phyloP scores from a whole-genome alignment of 2,329 filamentous ascomycete species.

The Sphaceloma murrayae region DNA sequence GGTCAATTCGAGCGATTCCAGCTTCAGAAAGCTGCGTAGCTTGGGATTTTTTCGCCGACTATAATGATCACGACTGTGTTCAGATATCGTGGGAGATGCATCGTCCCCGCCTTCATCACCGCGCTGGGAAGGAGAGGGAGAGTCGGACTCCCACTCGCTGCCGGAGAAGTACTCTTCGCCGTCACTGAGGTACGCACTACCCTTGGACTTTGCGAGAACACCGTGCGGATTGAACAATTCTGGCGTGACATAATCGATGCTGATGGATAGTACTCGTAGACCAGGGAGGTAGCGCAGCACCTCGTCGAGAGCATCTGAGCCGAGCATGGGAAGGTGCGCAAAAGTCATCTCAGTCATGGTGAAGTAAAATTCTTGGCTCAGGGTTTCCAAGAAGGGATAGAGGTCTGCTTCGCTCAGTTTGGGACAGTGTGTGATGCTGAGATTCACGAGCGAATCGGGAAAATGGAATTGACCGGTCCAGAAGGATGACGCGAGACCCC shows the following conservation, averaged over 20 bases:
- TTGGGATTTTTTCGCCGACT: conserved; percentile 30
- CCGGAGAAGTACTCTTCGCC: conserved; percentile 17
- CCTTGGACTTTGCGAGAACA: conserved; percentile 6
- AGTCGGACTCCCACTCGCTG: conserved; percentile 28
- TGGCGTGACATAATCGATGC: conserved; percentile 40
- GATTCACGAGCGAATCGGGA: conserved; percentile 28
- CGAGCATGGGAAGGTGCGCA: conserved; percentile 33
- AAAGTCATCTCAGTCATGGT: background rate
- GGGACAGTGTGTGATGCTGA: conserved; percentile 38
- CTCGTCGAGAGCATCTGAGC: conserved; percentile 32
- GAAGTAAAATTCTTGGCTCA: conserved; percentile 26
- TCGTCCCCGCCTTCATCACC: conserved; percentile 28
- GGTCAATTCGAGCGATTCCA: conserved; percentile 3
- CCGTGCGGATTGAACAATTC: conserved; percentile 29
- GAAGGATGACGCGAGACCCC: conserved; percentile 37
- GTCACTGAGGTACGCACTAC: background rate
- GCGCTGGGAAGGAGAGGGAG: conserved; percentile 27
- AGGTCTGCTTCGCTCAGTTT: conserved; percentile 31
- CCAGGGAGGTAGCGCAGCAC: conserved; percentile 34
- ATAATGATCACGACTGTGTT: no score
- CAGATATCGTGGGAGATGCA: no score
- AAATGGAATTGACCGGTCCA: conserved; percentile 29
- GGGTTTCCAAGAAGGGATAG: conserved; percentile 30
- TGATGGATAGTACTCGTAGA: conserved; percentile 34
- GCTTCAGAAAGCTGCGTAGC: conserved; percentile 29